Evolutionary conservation across 306 rosid genomes (phyloP).

Genomic region (Quercus gilva): DNA sequence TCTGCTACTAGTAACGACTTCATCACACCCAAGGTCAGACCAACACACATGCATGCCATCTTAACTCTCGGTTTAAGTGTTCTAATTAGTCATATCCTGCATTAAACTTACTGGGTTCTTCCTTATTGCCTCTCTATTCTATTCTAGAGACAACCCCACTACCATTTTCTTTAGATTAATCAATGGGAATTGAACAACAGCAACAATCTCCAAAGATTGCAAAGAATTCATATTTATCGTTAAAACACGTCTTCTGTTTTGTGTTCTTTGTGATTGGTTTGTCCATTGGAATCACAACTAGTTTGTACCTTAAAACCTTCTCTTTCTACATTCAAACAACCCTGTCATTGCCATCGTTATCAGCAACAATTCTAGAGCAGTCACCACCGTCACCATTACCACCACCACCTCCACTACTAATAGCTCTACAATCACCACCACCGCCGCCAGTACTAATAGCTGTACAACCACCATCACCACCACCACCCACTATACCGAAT

Average conservation of each 20-base stretch:
- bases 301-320: slow-evolving; percentile 30
- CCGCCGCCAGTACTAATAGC: background rate
- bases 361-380: background rate
- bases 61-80: slow-evolving; percentile 20
- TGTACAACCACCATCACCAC: background rate
- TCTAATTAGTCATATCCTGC: background rate
- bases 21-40: background rate
- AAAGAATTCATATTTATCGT: slow-evolving; percentile 21
- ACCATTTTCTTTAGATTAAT: background rate
- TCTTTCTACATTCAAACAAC: slow-evolving; percentile 3
- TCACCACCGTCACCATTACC: background rate
- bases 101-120: background rate
- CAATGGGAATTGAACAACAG: slow-evolving; percentile 18
- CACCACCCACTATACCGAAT: background rate
- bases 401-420: background rate
- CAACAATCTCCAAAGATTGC: slow-evolving; percentile 15
- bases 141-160: background rate
- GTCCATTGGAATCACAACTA: slow-evolving; percentile 40
- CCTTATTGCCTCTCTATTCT: background rate
- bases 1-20: no score
- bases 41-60: slow-evolving; percentile 28
- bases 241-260: slow-evolving; percentile 15
- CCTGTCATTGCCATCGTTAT: background rate
- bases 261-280: slow-evolving; percentile 44
- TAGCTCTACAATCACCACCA: slow-evolving; percentile 1